A percentile compares a stretch with the other conserved stretches of the same genome.
Evolutionary conservation across 1,139 yeast species (phyloP).

Genomic region (Geotrichum candidum): DNA sequence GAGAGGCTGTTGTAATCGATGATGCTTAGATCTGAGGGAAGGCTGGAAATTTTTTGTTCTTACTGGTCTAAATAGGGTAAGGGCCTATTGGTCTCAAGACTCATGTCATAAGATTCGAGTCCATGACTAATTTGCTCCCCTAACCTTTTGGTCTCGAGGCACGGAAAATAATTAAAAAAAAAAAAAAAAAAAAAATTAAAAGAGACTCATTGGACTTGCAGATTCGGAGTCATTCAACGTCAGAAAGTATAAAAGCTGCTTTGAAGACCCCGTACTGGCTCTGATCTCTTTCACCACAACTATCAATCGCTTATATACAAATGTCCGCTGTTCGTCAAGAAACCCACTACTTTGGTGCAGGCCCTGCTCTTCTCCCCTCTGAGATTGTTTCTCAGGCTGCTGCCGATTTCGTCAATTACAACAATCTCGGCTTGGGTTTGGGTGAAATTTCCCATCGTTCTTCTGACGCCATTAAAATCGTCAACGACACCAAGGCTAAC

Average conservation of each 20-base stretch:
- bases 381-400: conserved; percentile 84
- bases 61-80: background rate
- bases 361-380: conserved; percentile 90
- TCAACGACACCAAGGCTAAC: conserved; percentile 68
- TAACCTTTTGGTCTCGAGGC: background rate
- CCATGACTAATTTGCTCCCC: background rate
- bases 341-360: conserved; percentile 91
- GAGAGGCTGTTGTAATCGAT: background rate
- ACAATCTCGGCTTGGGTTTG: conserved; percentile 68
- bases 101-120: background rate
- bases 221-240: background rate
- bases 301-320: background rate
- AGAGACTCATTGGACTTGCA: background rate
- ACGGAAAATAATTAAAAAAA: background rate
- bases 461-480: conserved; percentile 67
- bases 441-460: conserved; percentile 97
- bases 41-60: background rate
- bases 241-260: background rate
- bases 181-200: background rate
- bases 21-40: background rate
- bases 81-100: background rate
- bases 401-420: conserved; percentile 63
- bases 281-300: background rate
- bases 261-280: background rate
- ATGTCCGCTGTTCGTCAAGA: conserved; percentile 17